These are phyloP conservation scores for Malus hybrid DNA, from an alignment of 331 rosid species.

Conservation along the genomic window DNA sequence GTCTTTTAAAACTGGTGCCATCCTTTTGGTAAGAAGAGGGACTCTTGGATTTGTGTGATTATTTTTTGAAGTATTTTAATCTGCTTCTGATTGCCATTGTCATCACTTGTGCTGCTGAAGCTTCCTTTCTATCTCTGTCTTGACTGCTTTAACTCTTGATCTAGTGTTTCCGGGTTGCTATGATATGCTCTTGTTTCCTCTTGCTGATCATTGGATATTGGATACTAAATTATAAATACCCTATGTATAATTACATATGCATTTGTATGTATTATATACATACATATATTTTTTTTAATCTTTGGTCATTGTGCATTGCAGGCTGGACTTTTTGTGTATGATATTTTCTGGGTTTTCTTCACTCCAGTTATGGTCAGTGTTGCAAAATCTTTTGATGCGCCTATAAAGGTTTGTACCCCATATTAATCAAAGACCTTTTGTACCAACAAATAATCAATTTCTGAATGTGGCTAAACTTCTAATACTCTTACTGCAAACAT, in stretches of 20 bases:
- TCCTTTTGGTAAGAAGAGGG: constrained; percentile 67
- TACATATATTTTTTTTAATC: background rate
- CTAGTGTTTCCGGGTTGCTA: background rate
- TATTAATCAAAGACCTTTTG: background rate
- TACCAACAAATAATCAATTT: background rate
- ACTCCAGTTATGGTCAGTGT: constrained; percentile 99
- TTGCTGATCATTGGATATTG: background rate
- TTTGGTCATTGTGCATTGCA: constrained; percentile 28
- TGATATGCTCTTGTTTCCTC: background rate
- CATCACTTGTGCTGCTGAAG: background rate
- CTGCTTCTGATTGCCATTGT: background rate
- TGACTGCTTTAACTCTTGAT: background rate
- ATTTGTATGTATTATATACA: background rate
- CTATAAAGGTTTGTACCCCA: constrained; percentile 71
- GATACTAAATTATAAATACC: background rate
- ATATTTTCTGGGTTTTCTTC: constrained; percentile 99
- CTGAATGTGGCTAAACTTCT: background rate
- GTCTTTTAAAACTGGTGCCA: constrained; percentile 97
- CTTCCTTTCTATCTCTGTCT: background rate
- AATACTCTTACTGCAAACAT: background rate
- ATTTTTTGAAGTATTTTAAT: background rate
- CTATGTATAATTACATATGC: background rate
- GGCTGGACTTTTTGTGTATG: constrained; percentile 97
- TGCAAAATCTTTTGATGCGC: constrained; percentile 99
- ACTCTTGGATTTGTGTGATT: background rate